These are phyloP conservation scores for Beauveria caledonica DNA, from an alignment of 2,329 filamentous ascomycete species.

Conservation along the genomic window DNA sequence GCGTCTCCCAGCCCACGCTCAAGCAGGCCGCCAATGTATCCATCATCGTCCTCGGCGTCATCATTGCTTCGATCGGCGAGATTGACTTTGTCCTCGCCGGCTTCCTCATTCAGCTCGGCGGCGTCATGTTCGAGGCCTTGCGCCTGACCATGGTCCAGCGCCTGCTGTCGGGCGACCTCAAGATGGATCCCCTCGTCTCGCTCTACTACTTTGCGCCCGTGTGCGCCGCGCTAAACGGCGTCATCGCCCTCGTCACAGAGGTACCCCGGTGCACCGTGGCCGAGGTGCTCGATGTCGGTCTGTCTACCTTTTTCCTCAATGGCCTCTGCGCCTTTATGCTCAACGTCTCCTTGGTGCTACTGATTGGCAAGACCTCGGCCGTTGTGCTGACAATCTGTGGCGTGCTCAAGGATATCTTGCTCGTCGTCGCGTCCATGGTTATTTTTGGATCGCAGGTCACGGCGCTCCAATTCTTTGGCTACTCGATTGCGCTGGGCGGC, in stretches of 20 bases:
- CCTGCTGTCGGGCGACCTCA: slow-evolving; percentile 73
- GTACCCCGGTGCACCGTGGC: slow-evolving; percentile 59
- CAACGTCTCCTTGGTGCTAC: slow-evolving; percentile 78
- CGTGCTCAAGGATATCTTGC: slow-evolving; percentile 81
- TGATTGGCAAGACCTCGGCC: slow-evolving; percentile 82
- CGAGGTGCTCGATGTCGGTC: slow-evolving; percentile 66
- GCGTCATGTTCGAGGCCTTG: slow-evolving; percentile 74
- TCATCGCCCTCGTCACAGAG: slow-evolving; percentile 66
- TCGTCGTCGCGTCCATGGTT: slow-evolving; percentile 70
- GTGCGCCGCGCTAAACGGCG: slow-evolving; percentile 73
- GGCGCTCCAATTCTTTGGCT: slow-evolving; percentile 72
- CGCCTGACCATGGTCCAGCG: slow-evolving; percentile 79
- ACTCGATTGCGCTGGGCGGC: slow-evolving; percentile 68
- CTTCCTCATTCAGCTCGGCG: slow-evolving; percentile 70
- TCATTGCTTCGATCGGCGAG: slow-evolving; percentile 91
- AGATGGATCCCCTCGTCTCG: slow-evolving; percentile 85
- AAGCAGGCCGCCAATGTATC: slow-evolving; percentile 89
- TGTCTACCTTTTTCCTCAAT: slow-evolving; percentile 65
- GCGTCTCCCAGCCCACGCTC: slow-evolving; percentile 73
- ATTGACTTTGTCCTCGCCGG: slow-evolving; percentile 82
- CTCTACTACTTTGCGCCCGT: slow-evolving; percentile 86
- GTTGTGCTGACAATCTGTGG: slow-evolving; percentile 80
- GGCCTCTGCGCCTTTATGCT: slow-evolving; percentile 71
- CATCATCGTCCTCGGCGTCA: slow-evolving; percentile 86
- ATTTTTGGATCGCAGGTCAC: slow-evolving; percentile 74